Conservation (phyloP, 2,329 filamentous ascomycete genomes). For the Colletotrichum sp. region DNA sequence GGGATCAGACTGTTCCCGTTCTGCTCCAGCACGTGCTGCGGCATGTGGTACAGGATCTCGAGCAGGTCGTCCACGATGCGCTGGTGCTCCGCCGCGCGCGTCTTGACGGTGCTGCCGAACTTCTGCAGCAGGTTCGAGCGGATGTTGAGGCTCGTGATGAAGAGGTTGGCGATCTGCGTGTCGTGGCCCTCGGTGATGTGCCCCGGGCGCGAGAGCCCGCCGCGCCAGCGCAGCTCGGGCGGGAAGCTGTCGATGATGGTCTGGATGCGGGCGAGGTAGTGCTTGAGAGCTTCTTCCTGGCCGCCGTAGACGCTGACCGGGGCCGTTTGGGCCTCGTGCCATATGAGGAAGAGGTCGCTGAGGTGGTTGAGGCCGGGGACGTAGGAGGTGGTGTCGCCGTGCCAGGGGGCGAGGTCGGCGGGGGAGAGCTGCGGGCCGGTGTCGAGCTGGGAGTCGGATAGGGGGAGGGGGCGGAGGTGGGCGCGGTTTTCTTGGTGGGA, state of each 20-base stretch:
- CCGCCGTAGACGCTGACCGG: constrained; percentile 7
- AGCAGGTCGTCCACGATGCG: constrained; percentile 37
- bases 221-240: constrained; percentile 37
- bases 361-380: constrained; percentile 36
- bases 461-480: constrained; percentile 27
- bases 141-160: constrained; percentile 39
- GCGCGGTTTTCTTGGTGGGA: constrained; percentile 26
- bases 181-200: constrained; percentile 36
- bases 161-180: constrained; percentile 39
- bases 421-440: constrained; percentile 7
- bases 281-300: constrained; percentile 11
- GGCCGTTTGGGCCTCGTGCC: constrained; percentile 31
- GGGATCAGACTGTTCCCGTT: constrained; percentile 36
- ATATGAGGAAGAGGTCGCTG: constrained; percentile 35
- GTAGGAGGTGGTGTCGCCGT: constrained; percentile 34
- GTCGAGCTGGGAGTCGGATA: constrained; percentile 35
- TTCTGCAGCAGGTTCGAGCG: constrained; percentile 39
- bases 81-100: constrained; percentile 26
- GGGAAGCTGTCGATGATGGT: constrained; percentile 33
- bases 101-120: constrained; percentile 22
- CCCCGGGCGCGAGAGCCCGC: constrained; percentile 33
- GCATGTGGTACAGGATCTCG: constrained; percentile 38
- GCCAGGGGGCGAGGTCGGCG: constrained; percentile 26
- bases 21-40: constrained; percentile 34
- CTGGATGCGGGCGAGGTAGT: constrained; percentile 26